Base-by-base conservation (phyloP, 352 stramenopile species). In the Phytopythium vexans region DNA sequence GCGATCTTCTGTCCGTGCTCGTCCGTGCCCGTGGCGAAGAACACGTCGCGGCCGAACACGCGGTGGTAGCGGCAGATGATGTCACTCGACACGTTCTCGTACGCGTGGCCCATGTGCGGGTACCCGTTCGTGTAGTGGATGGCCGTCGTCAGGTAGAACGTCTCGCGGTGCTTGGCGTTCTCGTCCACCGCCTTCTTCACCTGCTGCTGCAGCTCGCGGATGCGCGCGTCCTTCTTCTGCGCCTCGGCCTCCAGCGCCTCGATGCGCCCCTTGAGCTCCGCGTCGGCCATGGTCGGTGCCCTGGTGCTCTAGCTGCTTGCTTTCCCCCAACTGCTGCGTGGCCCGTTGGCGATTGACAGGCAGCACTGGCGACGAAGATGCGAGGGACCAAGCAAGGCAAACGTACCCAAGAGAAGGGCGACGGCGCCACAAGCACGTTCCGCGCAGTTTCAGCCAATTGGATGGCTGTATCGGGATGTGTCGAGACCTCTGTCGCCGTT, bases 1-100 rank as follows among this genome's bases (percentile, higher is more conserved):
- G 97, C 97, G 64, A 99, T 99, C 82, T 99, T 99, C 77, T 99
- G 96, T 11, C 97, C 97, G 66, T 99, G 97, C 74, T 99, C 97
- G 77, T 99, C 97, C 9, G 97, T 96, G 35, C 83, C 83, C 41
- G 86, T 95, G 41, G 95, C 66, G 66, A 95, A 95, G 57, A 79
- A 90, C 40, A 92, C 81, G 41, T 94, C 76, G 36, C 85, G 75
- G 8, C 88, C 91, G 55, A 90, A 94, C 53, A 70, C 66, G 53
- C 97, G 91, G 52, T 98, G 81, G 70, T 98, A 99, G 16, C 97
- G 87, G 39, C 80, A 82, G 61, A 99, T 94, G n/a, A 98, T 93
- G 76, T 99, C 97, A 11, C 95, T 74, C 39, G 94, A 97, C 40
- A 97, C 82, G 48, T 95, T 98, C 74, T 99, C 97, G 81, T 99